Evolutionary conservation across 2,329 filamentous ascomycete genomes (phyloP).

Genomic region (Thermothelomyces thermophilus): DNA sequence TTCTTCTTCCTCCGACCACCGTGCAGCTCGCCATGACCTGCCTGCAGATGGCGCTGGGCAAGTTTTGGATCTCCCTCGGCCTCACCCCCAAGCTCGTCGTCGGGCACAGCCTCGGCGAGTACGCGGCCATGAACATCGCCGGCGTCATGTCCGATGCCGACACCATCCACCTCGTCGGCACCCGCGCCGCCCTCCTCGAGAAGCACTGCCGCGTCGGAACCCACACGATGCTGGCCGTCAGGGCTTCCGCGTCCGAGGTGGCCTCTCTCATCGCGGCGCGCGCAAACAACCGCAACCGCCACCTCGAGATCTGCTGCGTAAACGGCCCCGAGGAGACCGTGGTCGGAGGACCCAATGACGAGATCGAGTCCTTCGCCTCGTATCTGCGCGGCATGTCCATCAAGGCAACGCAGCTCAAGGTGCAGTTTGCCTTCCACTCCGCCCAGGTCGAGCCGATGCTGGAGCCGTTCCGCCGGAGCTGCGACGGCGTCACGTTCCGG

Average conservation of each 20-base stretch:
- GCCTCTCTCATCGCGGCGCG: not conserved
- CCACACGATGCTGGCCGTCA: slow-evolving; percentile 51
- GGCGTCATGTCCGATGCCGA: slow-evolving; percentile 65
- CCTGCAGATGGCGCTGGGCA: slow-evolving; percentile 51
- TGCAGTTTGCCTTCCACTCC: slow-evolving; percentile 48
- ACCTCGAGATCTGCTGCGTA: slow-evolving; percentile 56
- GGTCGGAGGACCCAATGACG: slow-evolving; percentile 26
- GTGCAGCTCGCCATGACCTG: slow-evolving; percentile 48
- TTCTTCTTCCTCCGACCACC: slow-evolving; percentile 46
- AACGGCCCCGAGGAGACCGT: slow-evolving; percentile 72
- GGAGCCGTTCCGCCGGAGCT: slow-evolving; percentile 29
- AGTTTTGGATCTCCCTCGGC: slow-evolving; percentile 51
- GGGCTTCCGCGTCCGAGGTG: slow-evolving; percentile 47
- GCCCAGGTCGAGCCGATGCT: slow-evolving; percentile 47
- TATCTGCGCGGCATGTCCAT: slow-evolving; percentile 31
- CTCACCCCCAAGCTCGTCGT: slow-evolving; percentile 48
- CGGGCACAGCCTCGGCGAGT: slow-evolving; percentile 64
- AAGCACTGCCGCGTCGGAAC: slow-evolving; percentile 58
- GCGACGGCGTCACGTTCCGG: not conserved
- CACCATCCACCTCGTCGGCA: slow-evolving; percentile 63
- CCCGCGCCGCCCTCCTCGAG: slow-evolving; percentile 61
- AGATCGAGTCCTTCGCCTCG: not conserved
- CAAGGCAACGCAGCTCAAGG: slow-evolving; percentile 40
- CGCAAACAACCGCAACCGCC: slow-evolving; percentile 24
- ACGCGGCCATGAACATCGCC: slow-evolving; percentile 63